Base-by-base conservation (phyloP, 768 basidiomycete genomes). In the Strobilomyces echinocephalus region DNA sequence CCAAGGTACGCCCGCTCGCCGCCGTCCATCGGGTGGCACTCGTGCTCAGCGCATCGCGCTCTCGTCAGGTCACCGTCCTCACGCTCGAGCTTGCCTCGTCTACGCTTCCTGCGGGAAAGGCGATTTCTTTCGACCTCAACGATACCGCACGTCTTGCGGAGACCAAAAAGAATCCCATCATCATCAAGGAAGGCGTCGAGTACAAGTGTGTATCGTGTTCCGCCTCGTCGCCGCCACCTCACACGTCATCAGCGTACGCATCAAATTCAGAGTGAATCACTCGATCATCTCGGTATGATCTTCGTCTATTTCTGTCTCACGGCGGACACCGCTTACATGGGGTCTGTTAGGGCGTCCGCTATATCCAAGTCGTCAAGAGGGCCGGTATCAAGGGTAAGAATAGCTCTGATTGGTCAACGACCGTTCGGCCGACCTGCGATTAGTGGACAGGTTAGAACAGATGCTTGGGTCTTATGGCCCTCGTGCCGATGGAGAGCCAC, bases 401-500 rank as follows among this genome's bases (percentile, higher is more conserved):
- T 8, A 38, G 20, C 18, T 18, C 12, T 42, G 50, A 11, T 39
- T 20, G 11, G 26, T 34, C 3, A 26, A 41, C 41, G 46, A 36
- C 52, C 43, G 35, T 21, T 53, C 46, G 11, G 44, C 42, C 58
- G 47, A 48, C 24, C 38, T 49, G 44, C 49, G 35, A 41, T 41
- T 52, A 94, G 94, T 95, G 63, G 95, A 95, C 72, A 95, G 88
- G 69, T 68, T 91, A 62, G 92, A 95, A 66, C 81, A 88, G 61
- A 97, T 98, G 95, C 79, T 97, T 20, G 95, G 95, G 16, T 94
- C 91, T 4, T 97, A 93, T 68, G 88, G 91, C 3, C 90, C 92
- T 16, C 73, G 78, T 52, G 75, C 84, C n/a, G 60, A 74, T 2
- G 82, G 79, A 33, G 76, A 84, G 24, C 66, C 88, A 6, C 88